Conservation (phyloP, 2,329 filamentous ascomycete genomes). For the Aspergillus clavatus region DNA sequence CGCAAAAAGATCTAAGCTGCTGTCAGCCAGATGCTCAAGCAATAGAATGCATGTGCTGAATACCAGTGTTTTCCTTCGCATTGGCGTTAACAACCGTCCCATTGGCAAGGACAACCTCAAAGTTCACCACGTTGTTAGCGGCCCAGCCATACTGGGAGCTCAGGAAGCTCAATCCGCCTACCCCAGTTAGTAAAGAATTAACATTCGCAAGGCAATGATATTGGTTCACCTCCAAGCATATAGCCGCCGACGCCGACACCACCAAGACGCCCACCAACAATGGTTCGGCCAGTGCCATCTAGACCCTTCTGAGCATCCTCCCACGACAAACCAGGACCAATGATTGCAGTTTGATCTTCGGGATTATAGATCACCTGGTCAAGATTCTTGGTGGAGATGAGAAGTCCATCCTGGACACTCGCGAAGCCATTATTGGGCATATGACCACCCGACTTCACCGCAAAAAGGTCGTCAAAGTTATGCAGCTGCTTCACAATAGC, state of each 20-base stretch:
- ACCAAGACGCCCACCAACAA: constrained; percentile 46
- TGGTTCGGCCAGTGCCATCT: constrained; percentile 24
- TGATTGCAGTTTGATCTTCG: constrained; percentile 36
- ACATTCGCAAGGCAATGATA: neutral
- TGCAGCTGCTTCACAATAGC: constrained; percentile 49
- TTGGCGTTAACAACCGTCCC: constrained; percentile 43
- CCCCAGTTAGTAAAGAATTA: constrained; percentile 6
- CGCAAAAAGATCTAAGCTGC: constrained; percentile 38
- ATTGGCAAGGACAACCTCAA: constrained; percentile 46
- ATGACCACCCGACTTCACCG: constrained; percentile 50
- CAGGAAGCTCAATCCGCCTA: constrained; percentile 45
- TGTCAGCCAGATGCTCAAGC: neutral
- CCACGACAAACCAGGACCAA: constrained; percentile 36
- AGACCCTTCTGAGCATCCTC: constrained; percentile 31
- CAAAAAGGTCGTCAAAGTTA: constrained; percentile 48
- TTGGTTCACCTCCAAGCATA: constrained; percentile 42
- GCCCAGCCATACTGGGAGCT: constrained; percentile 49
- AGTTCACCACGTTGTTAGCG: constrained; percentile 45
- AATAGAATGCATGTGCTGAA: neutral
- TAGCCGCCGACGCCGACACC: constrained; percentile 47
- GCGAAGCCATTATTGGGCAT: constrained; percentile 45
- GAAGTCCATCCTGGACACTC: constrained; percentile 41
- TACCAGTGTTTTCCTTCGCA: constrained; percentile 30
- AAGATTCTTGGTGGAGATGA: constrained; percentile 45
- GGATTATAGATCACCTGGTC: constrained; percentile 33